A percentile compares a stretch with the other conserved stretches of the same genome.
phyloP scores from a whole-genome alignment of 2,329 filamentous ascomycete genomes.

The Alternaria gaisen region DNA sequence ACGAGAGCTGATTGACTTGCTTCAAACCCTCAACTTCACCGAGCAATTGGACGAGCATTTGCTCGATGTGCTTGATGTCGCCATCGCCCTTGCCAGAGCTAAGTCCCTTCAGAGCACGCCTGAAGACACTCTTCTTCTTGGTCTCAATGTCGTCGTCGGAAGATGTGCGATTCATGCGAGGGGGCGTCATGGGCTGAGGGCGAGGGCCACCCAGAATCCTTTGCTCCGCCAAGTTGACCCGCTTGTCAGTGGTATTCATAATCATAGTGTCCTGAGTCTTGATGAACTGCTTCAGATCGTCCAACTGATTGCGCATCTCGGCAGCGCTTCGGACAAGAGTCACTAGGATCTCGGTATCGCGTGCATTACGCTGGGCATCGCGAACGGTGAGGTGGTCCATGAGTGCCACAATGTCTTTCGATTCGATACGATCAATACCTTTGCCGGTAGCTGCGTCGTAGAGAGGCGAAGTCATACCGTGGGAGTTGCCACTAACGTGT shows the following conservation, averaged over 20 bases:
- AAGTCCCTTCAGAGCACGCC: conserved; percentile 88
- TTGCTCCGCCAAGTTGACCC: conserved; percentile 85
- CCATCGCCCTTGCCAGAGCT: conserved; percentile 81
- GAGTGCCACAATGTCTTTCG: conserved; percentile 92
- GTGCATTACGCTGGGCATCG: conserved; percentile 93
- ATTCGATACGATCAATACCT: conserved; percentile 90
- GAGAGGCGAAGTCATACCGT: conserved; percentile 87
- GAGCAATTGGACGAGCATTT: conserved; percentile 81
- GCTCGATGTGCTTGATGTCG: conserved; percentile 80
- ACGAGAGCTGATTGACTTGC: conserved; percentile 47
- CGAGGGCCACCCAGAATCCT: conserved; percentile 85
- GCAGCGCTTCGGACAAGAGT: conserved; percentile 92
- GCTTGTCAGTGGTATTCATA: conserved; percentile 84
- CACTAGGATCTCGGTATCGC: conserved; percentile 95
- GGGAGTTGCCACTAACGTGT: conserved; percentile 87
- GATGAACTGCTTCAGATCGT: conserved; percentile 92
- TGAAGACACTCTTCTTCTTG: conserved; percentile 95
- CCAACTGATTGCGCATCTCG: conserved; percentile 96
- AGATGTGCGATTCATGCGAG: conserved; percentile 65
- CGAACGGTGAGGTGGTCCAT: conserved; percentile 99
- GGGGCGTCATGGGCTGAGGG: conserved; percentile 68
- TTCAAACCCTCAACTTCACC: conserved; percentile 82
- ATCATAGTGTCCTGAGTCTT: conserved; percentile 89
- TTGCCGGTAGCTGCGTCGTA: conserved; percentile 90
- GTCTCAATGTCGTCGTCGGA: conserved; percentile 66